phyloP scores from a whole-genome alignment of 2,329 filamentous ascomycete genomes.

The Penicillium verrucosum region DNA sequence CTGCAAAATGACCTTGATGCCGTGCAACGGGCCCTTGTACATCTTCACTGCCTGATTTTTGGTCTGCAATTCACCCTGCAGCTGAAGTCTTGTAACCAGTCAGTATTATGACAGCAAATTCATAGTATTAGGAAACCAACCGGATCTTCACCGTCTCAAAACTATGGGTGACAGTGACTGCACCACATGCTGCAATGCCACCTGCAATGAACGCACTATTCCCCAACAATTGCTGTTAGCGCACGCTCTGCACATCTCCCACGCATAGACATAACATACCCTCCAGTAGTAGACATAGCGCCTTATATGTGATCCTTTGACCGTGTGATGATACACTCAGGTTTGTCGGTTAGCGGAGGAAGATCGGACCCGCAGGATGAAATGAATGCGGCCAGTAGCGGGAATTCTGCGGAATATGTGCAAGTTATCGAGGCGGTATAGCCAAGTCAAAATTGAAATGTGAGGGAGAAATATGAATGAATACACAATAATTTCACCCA shows the following conservation, averaged over 20 bases:
- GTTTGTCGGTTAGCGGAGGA: conserved; percentile 16
- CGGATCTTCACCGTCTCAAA: conserved; percentile 99
- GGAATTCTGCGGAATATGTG: background rate
- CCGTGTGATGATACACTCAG: background rate
- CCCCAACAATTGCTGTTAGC: conserved; percentile 10
- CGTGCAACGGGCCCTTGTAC: conserved; percentile 89
- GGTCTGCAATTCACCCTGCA: conserved; percentile 90
- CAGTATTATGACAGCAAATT: background rate
- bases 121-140: conserved; percentile 47
- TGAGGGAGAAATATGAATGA: background rate
- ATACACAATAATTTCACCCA: background rate
- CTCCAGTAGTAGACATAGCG: conserved; percentile 55
- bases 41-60: conserved; percentile 81
- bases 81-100: conserved; percentile 67
- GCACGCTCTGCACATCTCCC: background rate
- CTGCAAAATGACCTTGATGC: conserved; percentile 80
- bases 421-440: background rate
- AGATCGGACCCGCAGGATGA: conserved; percentile 17
- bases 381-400: background rate
- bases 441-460: background rate
- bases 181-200: conserved; percentile 93
- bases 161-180: conserved; percentile 94
- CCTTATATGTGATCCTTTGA: background rate
- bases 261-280: conserved; percentile 33
- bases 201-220: conserved; percentile 84